These are phyloP conservation scores for Brassica nigra DNA, from an alignment of 345 rosid species.

Conservation along the genomic window DNA sequence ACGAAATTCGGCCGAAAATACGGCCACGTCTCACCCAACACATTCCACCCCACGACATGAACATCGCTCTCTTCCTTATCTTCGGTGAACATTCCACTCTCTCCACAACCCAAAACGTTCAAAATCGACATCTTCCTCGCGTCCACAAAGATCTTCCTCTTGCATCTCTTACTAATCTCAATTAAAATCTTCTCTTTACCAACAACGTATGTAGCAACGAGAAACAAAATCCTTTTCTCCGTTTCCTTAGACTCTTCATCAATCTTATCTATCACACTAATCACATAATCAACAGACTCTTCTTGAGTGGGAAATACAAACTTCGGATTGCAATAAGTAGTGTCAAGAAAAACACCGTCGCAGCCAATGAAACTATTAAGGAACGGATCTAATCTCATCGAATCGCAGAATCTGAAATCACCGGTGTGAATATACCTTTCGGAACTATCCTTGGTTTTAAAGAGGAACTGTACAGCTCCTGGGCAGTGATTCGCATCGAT, in stretches of 20 bases:
- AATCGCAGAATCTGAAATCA: constrained; percentile 64
- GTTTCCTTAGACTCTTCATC: constrained; percentile 40
- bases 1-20: constrained; percentile 81
- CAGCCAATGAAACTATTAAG: constrained; percentile 65
- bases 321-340: constrained; percentile 86
- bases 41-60: constrained; percentile 96
- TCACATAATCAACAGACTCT: constrained; percentile 73
- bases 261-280: constrained; percentile 55
- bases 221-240: constrained; percentile 63
- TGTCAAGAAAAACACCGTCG: constrained; percentile 73
- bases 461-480: constrained; percentile 84
- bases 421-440: constrained; percentile 83
- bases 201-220: constrained; percentile 84
- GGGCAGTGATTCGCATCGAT: constrained; percentile 92
- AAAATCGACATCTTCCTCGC: constrained; percentile 68
- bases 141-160: constrained; percentile 65
- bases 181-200: constrained; percentile 85
- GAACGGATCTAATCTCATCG: constrained; percentile 55
- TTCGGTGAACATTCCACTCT: constrained; percentile 58
- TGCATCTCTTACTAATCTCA: constrained; percentile 66
- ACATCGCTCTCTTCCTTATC: constrained; percentile 64
- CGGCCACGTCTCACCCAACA: constrained; percentile 91
- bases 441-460: constrained; percentile 47
- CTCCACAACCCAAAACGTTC: constrained; percentile 58
- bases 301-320: constrained; percentile 71